Percentiles rank a stretch among this genome's conserved stretches.
phyloP scores from a whole-genome alignment of 1,284 basidiomycete genomes.

The Athelia sp. region DNA sequence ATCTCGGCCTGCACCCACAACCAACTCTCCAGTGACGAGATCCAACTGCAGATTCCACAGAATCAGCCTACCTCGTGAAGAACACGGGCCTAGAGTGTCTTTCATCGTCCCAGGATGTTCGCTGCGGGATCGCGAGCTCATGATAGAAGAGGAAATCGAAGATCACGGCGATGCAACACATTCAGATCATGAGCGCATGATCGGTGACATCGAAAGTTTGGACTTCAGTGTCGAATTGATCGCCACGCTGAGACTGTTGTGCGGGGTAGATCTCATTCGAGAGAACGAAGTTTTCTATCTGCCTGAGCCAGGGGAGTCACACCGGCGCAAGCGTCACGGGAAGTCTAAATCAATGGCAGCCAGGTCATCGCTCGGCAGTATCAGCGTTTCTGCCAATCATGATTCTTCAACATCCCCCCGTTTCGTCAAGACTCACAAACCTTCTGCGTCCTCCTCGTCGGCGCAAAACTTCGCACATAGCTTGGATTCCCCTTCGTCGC shows the following conservation, averaged over 20 bases:
- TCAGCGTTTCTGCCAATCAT: not conserved
- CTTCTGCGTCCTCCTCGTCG: not conserved
- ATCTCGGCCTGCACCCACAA: not conserved
- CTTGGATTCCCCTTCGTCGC: not conserved
- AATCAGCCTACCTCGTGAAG: slow-evolving; percentile 53
- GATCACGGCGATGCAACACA: slow-evolving; percentile 51
- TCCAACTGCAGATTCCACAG: slow-evolving; percentile 65
- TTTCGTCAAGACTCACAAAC: slow-evolving; percentile 5
- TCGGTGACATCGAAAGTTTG: slow-evolving; percentile 44
- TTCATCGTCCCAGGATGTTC: slow-evolving; percentile 68
- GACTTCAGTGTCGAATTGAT: slow-evolving; percentile 49
- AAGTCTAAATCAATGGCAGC: slow-evolving; percentile 6
- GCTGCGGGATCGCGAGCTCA: slow-evolving; percentile 47
- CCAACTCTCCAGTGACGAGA: slow-evolving; percentile 28
- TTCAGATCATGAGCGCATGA: slow-evolving; percentile 42
- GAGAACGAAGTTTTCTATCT: slow-evolving; percentile 63
- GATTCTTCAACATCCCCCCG: not conserved
- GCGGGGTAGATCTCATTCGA: slow-evolving; percentile 55
- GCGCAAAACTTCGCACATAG: not conserved
- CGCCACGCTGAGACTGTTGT: slow-evolving; percentile 49
- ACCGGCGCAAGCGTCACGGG: slow-evolving; percentile 12
- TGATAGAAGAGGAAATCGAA: slow-evolving; percentile 51
- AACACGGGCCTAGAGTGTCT: slow-evolving; percentile 42
- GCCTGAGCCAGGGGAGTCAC: slow-evolving; percentile 31
- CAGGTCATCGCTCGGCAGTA: not conserved